Conservation (phyloP, 345 rosid species). For the Populus simonii region DNA sequence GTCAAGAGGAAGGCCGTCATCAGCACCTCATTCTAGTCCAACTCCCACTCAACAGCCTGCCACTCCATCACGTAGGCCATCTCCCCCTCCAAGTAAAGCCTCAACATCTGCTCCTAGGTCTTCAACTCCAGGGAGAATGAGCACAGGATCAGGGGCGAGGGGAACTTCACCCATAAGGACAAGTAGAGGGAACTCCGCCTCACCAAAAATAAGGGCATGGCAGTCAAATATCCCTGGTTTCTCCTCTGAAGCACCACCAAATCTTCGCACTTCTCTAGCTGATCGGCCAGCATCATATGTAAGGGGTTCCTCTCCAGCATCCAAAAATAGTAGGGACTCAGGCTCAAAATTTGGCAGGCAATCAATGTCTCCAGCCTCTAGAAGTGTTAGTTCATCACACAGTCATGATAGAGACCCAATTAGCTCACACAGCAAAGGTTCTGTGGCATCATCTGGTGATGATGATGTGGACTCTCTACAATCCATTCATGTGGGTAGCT, state of each 20-base stretch:
- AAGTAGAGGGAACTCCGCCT: conserved; percentile 77
- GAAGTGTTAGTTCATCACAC: conserved; percentile 84
- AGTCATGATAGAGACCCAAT: conserved; percentile 84
- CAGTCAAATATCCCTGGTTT: conserved; percentile 91
- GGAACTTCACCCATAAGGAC: conserved; percentile 73
- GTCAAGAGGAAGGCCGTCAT: conserved; percentile 79
- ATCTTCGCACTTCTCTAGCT: conserved; percentile 88
- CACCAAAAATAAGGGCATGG: conserved; percentile 90
- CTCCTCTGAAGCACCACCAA: conserved; percentile 96
- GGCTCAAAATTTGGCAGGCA: conserved; percentile 59
- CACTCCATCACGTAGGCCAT: conserved; percentile 67
- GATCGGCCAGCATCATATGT: conserved; percentile 92
- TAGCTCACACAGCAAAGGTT: conserved; percentile 82
- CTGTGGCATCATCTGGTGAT: conserved; percentile 89
- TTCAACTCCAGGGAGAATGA: conserved; percentile 62
- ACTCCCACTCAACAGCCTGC: conserved; percentile 45
- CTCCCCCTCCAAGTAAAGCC: conserved; percentile 71
- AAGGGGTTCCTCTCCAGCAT: conserved; percentile 97
- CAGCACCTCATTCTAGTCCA: conserved; percentile 74
- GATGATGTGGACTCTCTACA: conserved; percentile 76
- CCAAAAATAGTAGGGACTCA: conserved; percentile 74
- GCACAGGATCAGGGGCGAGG: conserved; percentile 68
- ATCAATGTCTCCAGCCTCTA: conserved; percentile 90
- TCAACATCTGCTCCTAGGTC: conserved; percentile 64
- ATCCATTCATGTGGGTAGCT: conserved; percentile 49